Conservation (phyloP, 2,329 filamentous ascomycete species). For the Pleoardoris graminearum region DNA sequence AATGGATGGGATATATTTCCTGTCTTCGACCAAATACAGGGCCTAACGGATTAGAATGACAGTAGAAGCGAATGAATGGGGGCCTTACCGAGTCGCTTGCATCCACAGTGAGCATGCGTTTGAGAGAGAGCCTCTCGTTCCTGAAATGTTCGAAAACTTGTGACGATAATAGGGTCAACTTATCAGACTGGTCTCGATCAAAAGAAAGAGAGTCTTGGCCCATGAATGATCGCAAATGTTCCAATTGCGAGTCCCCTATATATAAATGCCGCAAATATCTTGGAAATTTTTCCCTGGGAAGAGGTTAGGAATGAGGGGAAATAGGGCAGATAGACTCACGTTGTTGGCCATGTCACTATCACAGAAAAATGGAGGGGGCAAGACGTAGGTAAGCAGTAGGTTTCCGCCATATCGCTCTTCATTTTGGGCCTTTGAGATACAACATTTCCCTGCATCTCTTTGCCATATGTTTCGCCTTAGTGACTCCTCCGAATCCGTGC, state of each 20-base stretch:
- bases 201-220: constrained; percentile 8
- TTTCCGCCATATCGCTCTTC: background rate
- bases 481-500: constrained; percentile 10
- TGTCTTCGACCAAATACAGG: constrained; percentile 7
- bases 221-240: constrained; percentile 12
- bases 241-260: constrained; percentile 11
- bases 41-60: constrained; percentile 12
- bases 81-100: constrained; percentile 10
- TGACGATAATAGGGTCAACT: constrained; percentile 13
- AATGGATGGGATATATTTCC: constrained; percentile 13
- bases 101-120: background rate
- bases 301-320: background rate
- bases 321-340: constrained; percentile 7
- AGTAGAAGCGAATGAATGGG: background rate
- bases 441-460: constrained; percentile 21
- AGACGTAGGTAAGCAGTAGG: constrained; percentile 12
- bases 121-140: constrained; percentile 19
- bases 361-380: constrained; percentile 15
- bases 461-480: constrained; percentile 15
- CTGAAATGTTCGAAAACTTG: constrained; percentile 18
- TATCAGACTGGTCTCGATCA: constrained; percentile 1
- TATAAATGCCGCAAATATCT: constrained; percentile 15
- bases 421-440: constrained; percentile 17
- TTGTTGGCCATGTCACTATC: constrained; percentile 14
- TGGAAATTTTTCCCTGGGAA: constrained; percentile 11